Evolutionary conservation across 164 flowering plant species (phyloP), one percentile per base, ranked within the genome.

Genomic region (Dillenia suffruticosa): DNA sequence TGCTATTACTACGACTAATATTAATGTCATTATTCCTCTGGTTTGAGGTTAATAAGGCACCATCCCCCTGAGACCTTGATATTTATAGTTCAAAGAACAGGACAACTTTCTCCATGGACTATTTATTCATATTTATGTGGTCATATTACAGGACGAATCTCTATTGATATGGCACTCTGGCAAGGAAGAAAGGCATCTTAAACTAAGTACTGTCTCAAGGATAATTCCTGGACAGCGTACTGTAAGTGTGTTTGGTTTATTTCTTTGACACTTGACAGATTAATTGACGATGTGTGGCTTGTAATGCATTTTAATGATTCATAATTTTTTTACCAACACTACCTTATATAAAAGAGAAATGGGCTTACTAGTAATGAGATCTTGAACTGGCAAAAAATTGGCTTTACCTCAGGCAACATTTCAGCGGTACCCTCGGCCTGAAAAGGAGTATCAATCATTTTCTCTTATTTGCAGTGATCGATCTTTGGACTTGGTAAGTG

Each of bases 191-290:
- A 92, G 83, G 65, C 88, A 82, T 8, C 81, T 92, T 53, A 86
- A 86, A 65, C 84, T 92, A 26, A 74, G 80, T 77, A 82, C 79
- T 14, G 94, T 92, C 58, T 77, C 89, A 47, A 85, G 70, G 82
- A 88, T 92, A 58, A 85, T 92, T 74, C 96, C 98, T 58, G 97
- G 98, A 62, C 96, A 92, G 72, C 87, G 94, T 40, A 92, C 98
- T 63, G 98, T 92, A 75, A 92, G 96, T 73, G 63, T 68, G n/a
- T 65, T 56, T 43, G 12, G 5, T 15, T n/a, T 12, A 40, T 15
- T 8, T 17, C 49, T 16, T 12, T 63, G 46, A 43, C 46, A 11
- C 10, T 63, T 17, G 58, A 10, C 63, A 19, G 22, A 19, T 19
- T 1, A 19, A 19, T 19, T 19, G 22, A 19, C 22, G 1, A 19